Conservation (phyloP, 257 asterid species). For the Euphrasia confusa region DNA sequence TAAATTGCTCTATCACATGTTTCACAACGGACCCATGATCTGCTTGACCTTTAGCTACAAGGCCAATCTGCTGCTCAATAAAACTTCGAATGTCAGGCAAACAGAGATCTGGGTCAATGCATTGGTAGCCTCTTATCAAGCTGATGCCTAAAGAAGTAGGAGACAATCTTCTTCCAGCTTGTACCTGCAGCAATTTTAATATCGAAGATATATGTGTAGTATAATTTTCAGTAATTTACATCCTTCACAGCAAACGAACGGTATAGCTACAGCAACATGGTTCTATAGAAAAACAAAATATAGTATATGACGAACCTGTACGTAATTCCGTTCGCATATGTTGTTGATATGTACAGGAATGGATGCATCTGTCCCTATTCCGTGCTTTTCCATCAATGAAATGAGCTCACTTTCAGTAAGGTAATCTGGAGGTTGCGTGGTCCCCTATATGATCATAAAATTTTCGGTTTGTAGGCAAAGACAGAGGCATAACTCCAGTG, state of each 20-base stretch:
- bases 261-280: constrained; percentile 3
- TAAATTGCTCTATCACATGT: constrained; percentile 78
- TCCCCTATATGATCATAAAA: constrained; percentile 50
- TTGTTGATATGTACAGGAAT: constrained; percentile 88
- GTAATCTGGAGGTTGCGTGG: constrained; percentile 74
- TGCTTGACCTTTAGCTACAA: constrained; percentile 95
- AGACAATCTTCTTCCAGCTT: constrained; percentile 74
- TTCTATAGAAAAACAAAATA: constrained; percentile 19
- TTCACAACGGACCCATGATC: constrained; percentile 71
- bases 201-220: constrained; percentile 5
- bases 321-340: constrained; percentile 85
- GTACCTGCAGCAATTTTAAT: constrained; percentile 59
- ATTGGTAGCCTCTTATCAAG: constrained; percentile 86
- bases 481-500: not conserved
- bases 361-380: constrained; percentile 95
- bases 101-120: constrained; percentile 87
- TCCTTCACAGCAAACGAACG: constrained; percentile 11
- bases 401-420: constrained; percentile 86
- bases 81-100: constrained; percentile 91
- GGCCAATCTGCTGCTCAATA: constrained; percentile 84
- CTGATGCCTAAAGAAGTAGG: constrained; percentile 92
- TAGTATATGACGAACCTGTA: constrained; percentile 54
- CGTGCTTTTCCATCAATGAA: constrained; percentile 88
- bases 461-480: constrained; percentile 12
- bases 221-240: constrained; percentile 9